Evolutionary conservation across 345 rosid genomes (phyloP).

Genomic region (Laguncularia racemosa): DNA sequence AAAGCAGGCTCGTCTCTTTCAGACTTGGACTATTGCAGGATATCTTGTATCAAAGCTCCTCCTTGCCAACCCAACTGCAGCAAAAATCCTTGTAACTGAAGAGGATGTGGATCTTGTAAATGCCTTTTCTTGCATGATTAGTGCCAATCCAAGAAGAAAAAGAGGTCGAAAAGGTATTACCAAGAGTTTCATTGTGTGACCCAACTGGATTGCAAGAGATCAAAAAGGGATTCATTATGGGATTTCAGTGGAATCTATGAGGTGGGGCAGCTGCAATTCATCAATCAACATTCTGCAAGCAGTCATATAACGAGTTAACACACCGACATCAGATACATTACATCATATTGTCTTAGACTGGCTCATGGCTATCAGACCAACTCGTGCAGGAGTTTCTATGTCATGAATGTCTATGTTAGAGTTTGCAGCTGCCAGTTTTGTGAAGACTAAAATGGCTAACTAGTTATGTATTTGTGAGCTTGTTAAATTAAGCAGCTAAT

Average conservation of each 20-base stretch:
- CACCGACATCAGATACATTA: too few species aligned
- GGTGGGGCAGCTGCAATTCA: background rate
- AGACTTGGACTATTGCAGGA: slow-evolving; percentile 93
- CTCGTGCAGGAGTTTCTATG: too few species aligned
- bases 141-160: slow-evolving; percentile 65
- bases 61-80: slow-evolving; percentile 57
- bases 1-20: slow-evolving; percentile 74
- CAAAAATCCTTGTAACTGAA: slow-evolving; percentile 46
- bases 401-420: too few species aligned
- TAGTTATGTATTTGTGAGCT: too few species aligned
- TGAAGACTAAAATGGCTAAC: too few species aligned
- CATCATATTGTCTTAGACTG: too few species aligned
- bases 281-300: too few species aligned
- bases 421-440: too few species aligned
- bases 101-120: slow-evolving; percentile 66
- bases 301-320: too few species aligned
- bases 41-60: slow-evolving; percentile 84
- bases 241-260: background rate
- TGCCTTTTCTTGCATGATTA: slow-evolving; percentile 58
- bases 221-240: background rate
- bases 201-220: background rate
- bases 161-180: slow-evolving; percentile 37
- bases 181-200: slow-evolving; percentile 50
- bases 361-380: too few species aligned
- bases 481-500: too few species aligned